phyloP scores from a whole-genome alignment of 2,329 filamentous ascomycete species.

The Fusarium tupiense region DNA sequence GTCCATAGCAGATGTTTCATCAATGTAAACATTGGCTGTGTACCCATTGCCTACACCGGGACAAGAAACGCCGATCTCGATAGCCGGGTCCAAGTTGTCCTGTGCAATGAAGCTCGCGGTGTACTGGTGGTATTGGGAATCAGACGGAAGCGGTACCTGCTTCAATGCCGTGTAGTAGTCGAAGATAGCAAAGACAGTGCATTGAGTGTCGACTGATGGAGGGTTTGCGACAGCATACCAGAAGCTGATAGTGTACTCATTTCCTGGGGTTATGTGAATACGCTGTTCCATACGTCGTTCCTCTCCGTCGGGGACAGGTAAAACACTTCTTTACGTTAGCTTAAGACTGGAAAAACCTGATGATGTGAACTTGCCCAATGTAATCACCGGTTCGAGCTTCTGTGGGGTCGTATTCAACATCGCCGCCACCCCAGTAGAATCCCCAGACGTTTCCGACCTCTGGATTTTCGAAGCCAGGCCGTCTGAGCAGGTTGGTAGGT shows the following conservation, averaged over 20 bases:
- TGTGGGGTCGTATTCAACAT: accelerated
- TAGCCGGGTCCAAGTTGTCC: not conserved
- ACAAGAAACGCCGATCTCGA: slow-evolving; percentile 6
- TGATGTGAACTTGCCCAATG: not conserved
- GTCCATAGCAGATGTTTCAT: not conserved
- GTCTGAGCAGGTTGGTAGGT: slow-evolving; percentile 1
- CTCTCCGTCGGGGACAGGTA: not conserved
- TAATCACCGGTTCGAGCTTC: not conserved
- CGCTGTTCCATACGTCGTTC: slow-evolving; percentile 15
- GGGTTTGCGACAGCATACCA: not conserved
- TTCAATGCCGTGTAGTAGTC: not conserved
- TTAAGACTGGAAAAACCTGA: too few relatives aligned
- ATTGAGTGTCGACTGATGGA: not conserved
- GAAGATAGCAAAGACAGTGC: not conserved
- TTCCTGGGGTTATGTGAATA: not conserved
- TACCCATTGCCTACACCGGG: not conserved
- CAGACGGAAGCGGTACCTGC: not conserved
- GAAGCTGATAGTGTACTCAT: not conserved
- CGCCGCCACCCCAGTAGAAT: slow-evolving; percentile 6
- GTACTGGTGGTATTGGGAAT: not conserved
- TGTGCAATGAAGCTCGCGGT: not conserved
- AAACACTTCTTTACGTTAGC: not conserved
- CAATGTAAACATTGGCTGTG: not conserved
- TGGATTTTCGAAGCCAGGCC: not conserved
- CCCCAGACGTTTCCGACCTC: not conserved